Evolutionary conservation across 2,329 filamentous ascomycete species (phyloP), one percentile per base, ranked within the genome.

Genomic region (Ramularia collo-cygni): DNA sequence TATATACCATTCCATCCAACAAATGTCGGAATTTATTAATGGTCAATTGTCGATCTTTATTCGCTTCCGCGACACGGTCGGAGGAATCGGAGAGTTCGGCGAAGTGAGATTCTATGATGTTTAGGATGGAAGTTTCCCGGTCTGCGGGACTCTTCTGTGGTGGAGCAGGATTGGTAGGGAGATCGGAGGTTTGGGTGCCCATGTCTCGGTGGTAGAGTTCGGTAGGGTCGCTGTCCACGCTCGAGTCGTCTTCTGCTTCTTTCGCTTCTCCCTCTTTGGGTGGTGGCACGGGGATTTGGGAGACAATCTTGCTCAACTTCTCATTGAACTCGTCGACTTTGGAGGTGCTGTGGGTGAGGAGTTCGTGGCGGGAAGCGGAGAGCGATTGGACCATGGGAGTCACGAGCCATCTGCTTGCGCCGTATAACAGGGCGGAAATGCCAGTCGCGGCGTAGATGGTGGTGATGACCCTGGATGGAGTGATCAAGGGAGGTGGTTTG

Each of bases 201-300:
- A 86, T 75, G 57, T 92, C 85, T 32, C 84, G 77, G 61, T 89
- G 84, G 64, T 86, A 92, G 46, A 89, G 75, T 61, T 90, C 85
- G 1, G 81, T 79, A 1, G 85, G 85, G 49, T 81, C 77, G 9
- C 74, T 77, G 52, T 64, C 66, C 12, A 67, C 52, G 30, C 70
- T 73, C 15, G 72, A 71, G 10, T 54, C 55, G 30, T 76, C 71
- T 13, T 67, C 67, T n/a, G 62, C 54, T 28, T 66, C 62, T 30
- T 41, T 52, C 17, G 48, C 13, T 27, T 54, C 47, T n/a, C n/a
- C n/a, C n/a, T n/a, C n/a, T n/a, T n/a, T n/a, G n/a, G n/a, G n/a
- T n/a, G n/a, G n/a, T n/a, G n/a, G n/a, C n/a, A n/a, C n/a, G 15
- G 53, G 47, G 24, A 57, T 31, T 33, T 53, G 52, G 48, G 50